Conservation (phyloP, 2,329 filamentous ascomycete species). For the Xylaria sp. region DNA sequence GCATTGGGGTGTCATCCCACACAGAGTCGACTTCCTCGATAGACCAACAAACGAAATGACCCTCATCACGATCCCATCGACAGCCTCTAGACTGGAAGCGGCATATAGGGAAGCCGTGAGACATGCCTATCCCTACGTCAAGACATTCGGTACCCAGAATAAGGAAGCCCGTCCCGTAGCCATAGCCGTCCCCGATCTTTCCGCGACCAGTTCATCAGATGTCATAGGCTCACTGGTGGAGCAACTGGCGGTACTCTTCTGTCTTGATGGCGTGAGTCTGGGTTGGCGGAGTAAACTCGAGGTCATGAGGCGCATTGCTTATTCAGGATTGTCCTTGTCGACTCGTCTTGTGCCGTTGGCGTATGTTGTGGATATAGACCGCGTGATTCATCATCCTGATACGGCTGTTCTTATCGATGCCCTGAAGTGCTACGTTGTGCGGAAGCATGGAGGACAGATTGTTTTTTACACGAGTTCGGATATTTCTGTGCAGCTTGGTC, state of each 20-base stretch:
- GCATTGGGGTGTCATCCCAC: not conserved
- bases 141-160: not conserved
- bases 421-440: not conserved
- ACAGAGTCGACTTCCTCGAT: not conserved
- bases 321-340: accelerated
- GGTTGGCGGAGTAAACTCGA: not conserved
- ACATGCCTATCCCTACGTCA: slow-evolving; percentile 6
- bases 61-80: not conserved
- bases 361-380: not conserved
- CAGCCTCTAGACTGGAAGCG: not conserved
- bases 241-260: not conserved
- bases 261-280: not conserved
- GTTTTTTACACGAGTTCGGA: not conserved
- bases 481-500: not conserved
- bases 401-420: not conserved
- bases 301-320: not conserved
- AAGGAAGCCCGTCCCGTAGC: not conserved
- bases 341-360: not conserved
- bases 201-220: too few relatives aligned
- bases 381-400: not conserved
- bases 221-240: not conserved
- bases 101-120: not conserved
- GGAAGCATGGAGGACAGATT: not conserved
- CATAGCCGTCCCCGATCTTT: not conserved
- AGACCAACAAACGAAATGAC: not conserved